Evolutionary conservation across 768 basidiomycete species (phyloP), one percentile per base, ranked within the genome.

Genomic region (Hemileccinum rubropunctum): DNA sequence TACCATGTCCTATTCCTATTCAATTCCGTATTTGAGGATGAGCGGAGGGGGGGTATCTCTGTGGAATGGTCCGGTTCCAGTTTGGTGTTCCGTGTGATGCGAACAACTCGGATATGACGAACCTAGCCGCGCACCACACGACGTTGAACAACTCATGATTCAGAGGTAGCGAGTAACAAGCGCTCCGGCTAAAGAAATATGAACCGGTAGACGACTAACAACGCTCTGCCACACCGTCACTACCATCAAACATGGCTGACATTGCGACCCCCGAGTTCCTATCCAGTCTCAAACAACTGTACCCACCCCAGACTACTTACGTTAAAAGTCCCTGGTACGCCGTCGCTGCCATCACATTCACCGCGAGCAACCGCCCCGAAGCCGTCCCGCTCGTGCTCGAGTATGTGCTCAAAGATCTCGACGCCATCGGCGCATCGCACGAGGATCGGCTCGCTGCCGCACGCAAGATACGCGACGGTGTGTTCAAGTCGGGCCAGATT

Each of bases 401-500:
- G 37, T 68, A 77, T 52, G 81, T 73, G 3, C 58, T 81, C 39
- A 48, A 68, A 3, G 78, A 82, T 41, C 64, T 82, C 1, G 66
- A 71, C 48, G 54, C 58, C 10, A 59, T 67, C 47, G 26, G 52
- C 48, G 62, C 58, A 51, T 18, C 52, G 1, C 58, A 66, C 8
- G 61, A 70, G 15, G 73, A 81, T 48, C 70, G 64, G 36, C 59
- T 71, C 20, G 39, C 71, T 8, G 68, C 85, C 3, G 77, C 78
- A 34, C 72, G 77, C 46, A 82, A 76, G 56, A 63, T 85, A n/a
- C 71, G 82, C 27, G 85, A 87, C 52, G 78, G 77, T 1, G 53
- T 86, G 6, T 78, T 87, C 67, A 84, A 84, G 59, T 74, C 79
- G 4, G 84, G 81, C 4, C 58, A 83, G 54, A 71, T 77, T 17